phyloP scores from a whole-genome alignment of 768 basidiomycete species.

The Hygrophoropsis aurantiaca region DNA sequence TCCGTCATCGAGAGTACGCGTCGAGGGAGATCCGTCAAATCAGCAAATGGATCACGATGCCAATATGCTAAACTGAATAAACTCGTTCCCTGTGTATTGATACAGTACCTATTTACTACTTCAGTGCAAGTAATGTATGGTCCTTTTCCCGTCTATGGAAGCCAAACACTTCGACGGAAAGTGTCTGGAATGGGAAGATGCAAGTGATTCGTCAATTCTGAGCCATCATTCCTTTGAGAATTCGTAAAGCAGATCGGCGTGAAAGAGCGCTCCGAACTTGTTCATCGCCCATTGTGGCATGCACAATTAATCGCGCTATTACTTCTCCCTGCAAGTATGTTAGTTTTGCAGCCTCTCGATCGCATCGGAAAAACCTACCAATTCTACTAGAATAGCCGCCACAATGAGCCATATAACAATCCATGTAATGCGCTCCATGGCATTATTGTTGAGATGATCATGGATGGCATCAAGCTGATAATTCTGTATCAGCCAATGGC shows the following conservation, averaged over 20 bases:
- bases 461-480: slow-evolving; percentile 87
- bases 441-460: slow-evolving; percentile 85
- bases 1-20: not conserved
- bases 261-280: slow-evolving; percentile 6
- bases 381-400: slow-evolving; percentile 84
- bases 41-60: too few relatives aligned
- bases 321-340: slow-evolving; percentile 65
- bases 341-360: not conserved
- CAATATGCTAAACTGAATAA: not conserved
- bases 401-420: slow-evolving; percentile 84
- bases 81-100: not conserved
- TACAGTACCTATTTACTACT: not conserved
- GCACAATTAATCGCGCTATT: slow-evolving; percentile 71
- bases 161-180: too few relatives aligned
- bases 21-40: too few relatives aligned
- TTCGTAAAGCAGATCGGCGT: slow-evolving; percentile 27
- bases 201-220: not conserved
- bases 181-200: not conserved
- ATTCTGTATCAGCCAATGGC: not conserved
- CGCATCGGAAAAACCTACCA: slow-evolving; percentile 43
- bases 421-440: slow-evolving; percentile 90
- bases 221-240: slow-evolving; percentile 41
- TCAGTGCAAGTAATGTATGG: too few relatives aligned
- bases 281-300: slow-evolving; percentile 44
- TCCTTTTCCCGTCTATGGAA: not conserved